These are phyloP conservation scores for Rosa rugosa DNA, from an alignment of 306 rosid genomes.

Conservation along the genomic window DNA sequence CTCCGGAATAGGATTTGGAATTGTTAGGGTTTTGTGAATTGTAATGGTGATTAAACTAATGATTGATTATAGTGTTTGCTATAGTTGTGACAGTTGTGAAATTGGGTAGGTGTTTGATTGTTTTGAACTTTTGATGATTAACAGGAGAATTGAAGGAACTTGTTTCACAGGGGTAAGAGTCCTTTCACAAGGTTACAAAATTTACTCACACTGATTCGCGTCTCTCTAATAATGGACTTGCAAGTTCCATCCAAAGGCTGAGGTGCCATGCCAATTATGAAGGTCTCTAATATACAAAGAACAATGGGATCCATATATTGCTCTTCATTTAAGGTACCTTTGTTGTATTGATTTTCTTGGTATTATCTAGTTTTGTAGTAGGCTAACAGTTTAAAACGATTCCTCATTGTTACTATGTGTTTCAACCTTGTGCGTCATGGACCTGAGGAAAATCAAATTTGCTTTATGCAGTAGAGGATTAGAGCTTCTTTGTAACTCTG, in stretches of 20 bases:
- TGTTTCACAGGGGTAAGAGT: too few relatives aligned
- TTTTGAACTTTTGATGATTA: constrained; percentile 15
- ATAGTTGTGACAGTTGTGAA: not conserved
- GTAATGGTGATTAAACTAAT: too few relatives aligned
- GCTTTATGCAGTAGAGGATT: too few relatives aligned
- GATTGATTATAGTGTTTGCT: too few relatives aligned
- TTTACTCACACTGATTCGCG: constrained; percentile 93
- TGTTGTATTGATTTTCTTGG: too few relatives aligned
- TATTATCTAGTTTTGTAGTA: not conserved
- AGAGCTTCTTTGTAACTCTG: not conserved
- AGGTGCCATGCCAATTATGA: constrained; percentile 87
- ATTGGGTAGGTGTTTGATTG: constrained; percentile 19
- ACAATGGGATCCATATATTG: constrained; percentile 69
- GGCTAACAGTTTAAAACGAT: not conserved
- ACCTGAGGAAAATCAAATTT: too few relatives aligned
- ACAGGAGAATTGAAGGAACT: constrained; percentile 73
- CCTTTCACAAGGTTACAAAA: constrained; percentile 62
- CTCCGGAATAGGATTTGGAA: too few relatives aligned
- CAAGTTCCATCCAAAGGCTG: constrained; percentile 77
- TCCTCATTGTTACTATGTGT: too few relatives aligned
- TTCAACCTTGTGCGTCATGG: too few relatives aligned
- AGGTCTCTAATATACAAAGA: constrained; percentile 65
- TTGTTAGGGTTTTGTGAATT: too few relatives aligned
- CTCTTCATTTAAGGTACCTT: constrained; percentile 86
- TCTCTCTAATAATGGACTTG: constrained; percentile 88